Evolutionary conservation across 371 early-diverging fungal genomes (phyloP), one percentile per base, ranked within the genome.

Genomic region (Mucor sp.): DNA sequence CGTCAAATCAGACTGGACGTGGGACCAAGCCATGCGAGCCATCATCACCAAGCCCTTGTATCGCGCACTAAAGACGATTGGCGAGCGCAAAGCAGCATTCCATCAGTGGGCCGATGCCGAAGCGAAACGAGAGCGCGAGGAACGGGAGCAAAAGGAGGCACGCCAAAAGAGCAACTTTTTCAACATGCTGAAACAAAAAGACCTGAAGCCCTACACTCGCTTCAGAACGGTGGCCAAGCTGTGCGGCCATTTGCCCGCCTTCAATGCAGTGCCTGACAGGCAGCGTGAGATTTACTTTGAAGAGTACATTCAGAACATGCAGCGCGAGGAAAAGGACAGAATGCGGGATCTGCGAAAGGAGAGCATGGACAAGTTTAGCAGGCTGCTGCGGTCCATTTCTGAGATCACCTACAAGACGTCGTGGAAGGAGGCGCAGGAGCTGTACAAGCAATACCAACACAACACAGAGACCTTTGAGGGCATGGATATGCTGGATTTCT

Each of bases 1-100:
- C 19, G 94, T 95, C 0, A 85, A 85, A 53, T 74, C 91, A 15
- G 84, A 88, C 37, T 96, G 95, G 95, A 90, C 90, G 4, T 97
- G 97, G 96, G 96, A 96, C 62, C 90, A 94, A 65, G 91, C 95
- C 7, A 91, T 96, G 90, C 89, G 94, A 9, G 89, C 89, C 5
- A 89, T 93, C 14, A 91, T 91, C 58, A 89, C 87, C 53, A 88
- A 95, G 62, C 94, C 95, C 0, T 77, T 91, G 70, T 97, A 96
- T 70, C 83, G 93, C n/a, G 89, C 94, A 2, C 74, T 98, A 39
- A 89, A 92, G 64, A 91, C 97, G 0, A 78, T 89, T 17, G 72
- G 84, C 0, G 95, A 96, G 64, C 86, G 95, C 47, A 93, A 93
- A 69, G 81, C 87, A 8, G 93, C 92, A 0, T 97, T 96, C 69